Base-by-base conservation (phyloP, 306 rosid species). In the Calophaca sinica region DNA sequence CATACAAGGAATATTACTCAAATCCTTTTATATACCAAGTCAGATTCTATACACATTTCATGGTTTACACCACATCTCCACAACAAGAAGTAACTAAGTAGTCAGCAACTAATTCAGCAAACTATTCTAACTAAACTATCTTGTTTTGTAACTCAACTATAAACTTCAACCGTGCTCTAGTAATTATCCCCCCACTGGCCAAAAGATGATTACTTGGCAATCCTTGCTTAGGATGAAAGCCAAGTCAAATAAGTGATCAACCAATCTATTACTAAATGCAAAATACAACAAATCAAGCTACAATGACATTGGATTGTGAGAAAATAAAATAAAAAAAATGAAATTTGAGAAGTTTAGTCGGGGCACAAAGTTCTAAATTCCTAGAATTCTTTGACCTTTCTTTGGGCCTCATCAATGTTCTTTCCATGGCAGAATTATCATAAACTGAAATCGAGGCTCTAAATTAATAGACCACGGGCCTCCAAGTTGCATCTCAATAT, bases 41-140 rank as follows among this genome's bases (percentile, higher is more conserved):
- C 68, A 78, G 58, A 31, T 44, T 70, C 76, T 45, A 51, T 71
- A 54, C 26, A 35, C 29, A 44, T 67, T 32, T 54, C 67, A 66
- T 41, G 32, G 38, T 44, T 54, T 15, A 3, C 26, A 20, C 26
- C 28, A 74, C 44, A 12, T 10, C 33, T 15, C 48, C 33, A 20
- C 44, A 49, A 28, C 53, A 74, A 65, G 6, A 6, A 29, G 38
- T n/a, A n/a, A n/a, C n/a, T n/a, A n/a, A n/a, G n/a, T 20, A 20
- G 26, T 20, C 0, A 20, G 26, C 26, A 20, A 20, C 26, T 20
- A 20, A 20, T 20, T 20, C 26, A 20, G 26, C 26, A 20, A 20
- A 20, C 26, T 20, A 20, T 20, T 20, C 26, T 20, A 20, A 20
- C 26, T n/a, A n/a, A n/a, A n/a, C n/a, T n/a, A n/a, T n/a, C n/a